phyloP scores from a whole-genome alignment of 345 rosid genomes.

The Heritiera fomes region DNA sequence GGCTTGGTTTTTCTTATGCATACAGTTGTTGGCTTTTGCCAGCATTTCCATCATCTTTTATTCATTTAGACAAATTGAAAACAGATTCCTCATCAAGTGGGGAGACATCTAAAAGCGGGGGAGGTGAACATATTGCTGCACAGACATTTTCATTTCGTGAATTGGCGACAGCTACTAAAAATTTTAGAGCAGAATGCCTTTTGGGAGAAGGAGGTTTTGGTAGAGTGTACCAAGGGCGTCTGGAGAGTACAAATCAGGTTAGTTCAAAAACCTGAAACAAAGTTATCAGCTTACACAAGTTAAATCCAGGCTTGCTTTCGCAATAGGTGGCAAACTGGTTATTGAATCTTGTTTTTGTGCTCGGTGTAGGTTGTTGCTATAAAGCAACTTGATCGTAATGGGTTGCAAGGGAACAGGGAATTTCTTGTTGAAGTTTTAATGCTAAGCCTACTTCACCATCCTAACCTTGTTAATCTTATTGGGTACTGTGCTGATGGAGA shows the following conservation, averaged over 20 bases:
- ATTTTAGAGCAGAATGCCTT: constrained; percentile 75
- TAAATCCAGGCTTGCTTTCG: not conserved
- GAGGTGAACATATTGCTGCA: constrained; percentile 59
- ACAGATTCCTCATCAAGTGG: constrained; percentile 33
- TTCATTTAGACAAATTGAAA: constrained; percentile 44
- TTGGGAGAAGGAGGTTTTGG: constrained; percentile 95
- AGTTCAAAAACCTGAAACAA: constrained; percentile 1
- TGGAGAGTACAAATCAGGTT: constrained; percentile 64
- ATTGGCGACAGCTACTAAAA: constrained; percentile 74
- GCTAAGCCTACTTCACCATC: constrained; percentile 88
- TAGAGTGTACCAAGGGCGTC: constrained; percentile 35
- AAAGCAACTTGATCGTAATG: constrained; percentile 88
- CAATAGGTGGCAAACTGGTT: not conserved
- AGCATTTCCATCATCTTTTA: constrained; percentile 14
- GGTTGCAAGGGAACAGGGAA: constrained; percentile 87
- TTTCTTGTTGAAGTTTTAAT: constrained; percentile 88
- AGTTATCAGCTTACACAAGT: not conserved
- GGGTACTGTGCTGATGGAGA: constrained; percentile 97
- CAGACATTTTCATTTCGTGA: constrained; percentile 75
- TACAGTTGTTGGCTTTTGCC: not conserved
- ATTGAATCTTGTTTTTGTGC: constrained; percentile 12
- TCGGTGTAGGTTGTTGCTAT: constrained; percentile 75
- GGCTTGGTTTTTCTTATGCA: not conserved
- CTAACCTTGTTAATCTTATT: constrained; percentile 77
- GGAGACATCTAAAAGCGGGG: constrained; percentile 45